Evolutionary conservation across 129 eudicot genomes (phyloP), one percentile per base, ranked within the genome.

Genomic region (Logfia minima): DNA sequence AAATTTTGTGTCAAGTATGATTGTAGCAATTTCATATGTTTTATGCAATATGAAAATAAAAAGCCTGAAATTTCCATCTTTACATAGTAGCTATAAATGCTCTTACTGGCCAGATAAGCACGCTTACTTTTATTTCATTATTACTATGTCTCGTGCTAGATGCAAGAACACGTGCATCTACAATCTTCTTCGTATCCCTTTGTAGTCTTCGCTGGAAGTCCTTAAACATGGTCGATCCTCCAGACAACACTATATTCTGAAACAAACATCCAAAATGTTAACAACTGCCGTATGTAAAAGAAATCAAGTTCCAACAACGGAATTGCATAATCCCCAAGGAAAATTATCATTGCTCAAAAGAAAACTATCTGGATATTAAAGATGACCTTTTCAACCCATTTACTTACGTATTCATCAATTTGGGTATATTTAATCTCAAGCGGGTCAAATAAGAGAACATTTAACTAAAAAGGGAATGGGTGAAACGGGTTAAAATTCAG

Each of bases 211-310:
- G 58, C 66, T 85, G 86, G 79, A 95, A 95, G 79, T 95, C 99
- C 71, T 95, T 95, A 80, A 95, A 91, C 97, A 89, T 91, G 75
- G 99, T 95, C 34, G 99, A 95, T 69, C 97, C 99, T 77, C 99
- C 99, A 85, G 97, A 92, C 77, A 95, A 84, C 72, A 95, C 97
- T 80, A 95, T 76, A 77, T 95, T 95, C 99, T 95, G 89, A 45
- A 37, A 68, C 19, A 78, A 48, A 19, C 1, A 63, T 62, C 35
- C 17, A 59, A 75, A 48, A 34, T 0, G 64, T 55, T 19, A 39
- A 53, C 60, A 18, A 18, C 60, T 53, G 60, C 60, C 23, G 1
- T 4, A 18, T 4, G 60, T 53, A 53, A 53, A 53, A 53, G 60
- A 53, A 53, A 18, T 17, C 21, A 53, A 53, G 23, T 53, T 53